These are phyloP conservation scores for Davidsoniella neocaledoniae DNA, from an alignment of 2,329 filamentous ascomycete species.

Conservation along the genomic window DNA sequence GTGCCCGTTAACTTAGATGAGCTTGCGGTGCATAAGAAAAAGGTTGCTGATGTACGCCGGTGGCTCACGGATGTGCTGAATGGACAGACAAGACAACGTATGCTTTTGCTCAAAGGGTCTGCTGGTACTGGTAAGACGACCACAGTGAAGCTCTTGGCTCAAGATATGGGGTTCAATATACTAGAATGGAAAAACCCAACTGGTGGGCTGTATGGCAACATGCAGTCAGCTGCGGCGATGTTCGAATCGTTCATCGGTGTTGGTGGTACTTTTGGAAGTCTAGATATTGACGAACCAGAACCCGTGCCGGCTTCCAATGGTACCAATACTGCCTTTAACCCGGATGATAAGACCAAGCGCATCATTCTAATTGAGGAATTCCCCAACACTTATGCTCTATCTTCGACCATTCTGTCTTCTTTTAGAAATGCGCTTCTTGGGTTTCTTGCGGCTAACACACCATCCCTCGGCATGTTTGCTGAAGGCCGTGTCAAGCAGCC, in stretches of 20 bases:
- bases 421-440: constrained; percentile 63
- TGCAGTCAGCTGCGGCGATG: constrained; percentile 55
- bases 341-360: constrained; percentile 19
- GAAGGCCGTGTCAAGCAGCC: constrained; percentile 26
- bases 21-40: constrained; percentile 86
- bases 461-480: constrained; percentile 33
- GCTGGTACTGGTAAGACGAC: constrained; percentile 90
- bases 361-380: constrained; percentile 70
- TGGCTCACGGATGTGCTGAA: constrained; percentile 66
- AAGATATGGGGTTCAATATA: constrained; percentile 58
- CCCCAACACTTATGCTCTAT: constrained; percentile 54
- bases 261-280: constrained; percentile 61
- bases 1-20: constrained; percentile 61
- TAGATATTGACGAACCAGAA: constrained; percentile 28
- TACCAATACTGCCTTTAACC: not conserved
- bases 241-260: constrained; percentile 87
- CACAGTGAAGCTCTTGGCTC: constrained; percentile 61
- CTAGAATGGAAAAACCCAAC: constrained; percentile 84
- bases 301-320: not conserved
- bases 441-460: constrained; percentile 53
- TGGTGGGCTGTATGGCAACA: constrained; percentile 40
- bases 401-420: constrained; percentile 45
- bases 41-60: constrained; percentile 66
- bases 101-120: constrained; percentile 75
- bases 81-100: constrained; percentile 48